phyloP scores from a whole-genome alignment of 73 alveolate species.

The Paramecium octaurelia region DNA sequence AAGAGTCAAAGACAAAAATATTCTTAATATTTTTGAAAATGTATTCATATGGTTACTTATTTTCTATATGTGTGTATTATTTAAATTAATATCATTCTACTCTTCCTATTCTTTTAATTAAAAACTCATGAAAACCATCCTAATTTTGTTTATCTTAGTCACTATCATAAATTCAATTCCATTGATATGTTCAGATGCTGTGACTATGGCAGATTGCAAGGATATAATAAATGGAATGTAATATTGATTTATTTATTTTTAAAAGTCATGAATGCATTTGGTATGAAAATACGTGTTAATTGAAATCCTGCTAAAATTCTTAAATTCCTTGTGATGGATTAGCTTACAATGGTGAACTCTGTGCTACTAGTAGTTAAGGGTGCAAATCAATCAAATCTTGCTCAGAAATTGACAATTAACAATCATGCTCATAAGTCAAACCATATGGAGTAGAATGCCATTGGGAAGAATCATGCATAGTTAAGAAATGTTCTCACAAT shows the following conservation, averaged over 20 bases:
- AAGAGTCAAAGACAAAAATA: not conserved
- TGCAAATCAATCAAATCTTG: not conserved
- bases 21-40: not conserved
- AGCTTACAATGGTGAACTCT: not conserved
- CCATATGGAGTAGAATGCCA: not conserved
- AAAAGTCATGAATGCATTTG: not conserved
- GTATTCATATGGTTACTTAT: constrained; percentile 3
- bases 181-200: not conserved
- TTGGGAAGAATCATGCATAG: not conserved
- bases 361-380: not conserved
- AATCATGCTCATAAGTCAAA: not conserved
- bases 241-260: not conserved
- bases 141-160: not conserved
- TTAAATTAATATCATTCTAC: not conserved
- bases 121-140: not conserved
- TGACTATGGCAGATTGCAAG: not conserved
- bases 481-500: not conserved
- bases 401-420: not conserved
- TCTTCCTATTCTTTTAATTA: not conserved
- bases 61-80: not conserved
- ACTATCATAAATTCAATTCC: not conserved
- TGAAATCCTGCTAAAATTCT: not conserved
- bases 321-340: not conserved
- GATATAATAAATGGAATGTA: not conserved
- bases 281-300: not conserved